Evolutionary conservation across 345 rosid genomes (phyloP).

Genomic region (Populus euphratica): DNA sequence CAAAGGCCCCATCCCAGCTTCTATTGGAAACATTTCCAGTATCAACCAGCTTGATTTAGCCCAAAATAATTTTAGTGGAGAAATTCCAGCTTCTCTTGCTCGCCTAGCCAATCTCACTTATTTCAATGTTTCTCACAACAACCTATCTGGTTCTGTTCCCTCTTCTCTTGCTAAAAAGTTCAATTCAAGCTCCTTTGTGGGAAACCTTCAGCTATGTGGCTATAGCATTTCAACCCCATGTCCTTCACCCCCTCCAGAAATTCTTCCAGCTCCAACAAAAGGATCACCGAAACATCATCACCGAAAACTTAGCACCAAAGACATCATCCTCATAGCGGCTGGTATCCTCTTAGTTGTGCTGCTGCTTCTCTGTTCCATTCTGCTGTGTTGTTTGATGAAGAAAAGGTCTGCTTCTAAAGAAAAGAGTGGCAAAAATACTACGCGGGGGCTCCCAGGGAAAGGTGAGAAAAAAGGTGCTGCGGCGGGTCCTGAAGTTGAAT

Average conservation of each 20-base stretch:
- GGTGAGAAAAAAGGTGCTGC: slow-evolving; percentile 47
- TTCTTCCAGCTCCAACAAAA: slow-evolving; percentile 48
- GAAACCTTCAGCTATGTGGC: slow-evolving; percentile 90
- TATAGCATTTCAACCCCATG: slow-evolving; percentile 59
- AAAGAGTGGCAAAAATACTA: slow-evolving; percentile 40
- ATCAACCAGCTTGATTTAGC: slow-evolving; percentile 60
- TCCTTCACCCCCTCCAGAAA: slow-evolving; percentile 47
- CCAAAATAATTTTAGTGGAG: slow-evolving; percentile 62
- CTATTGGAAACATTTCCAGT: slow-evolving; percentile 52
- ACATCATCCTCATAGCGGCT: slow-evolving; percentile 65
- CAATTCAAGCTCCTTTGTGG: slow-evolving; percentile 80
- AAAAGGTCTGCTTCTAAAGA: slow-evolving; percentile 50
- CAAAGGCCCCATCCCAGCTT: slow-evolving; percentile 55
- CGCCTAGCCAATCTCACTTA: slow-evolving; percentile 54
- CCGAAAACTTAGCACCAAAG: slow-evolving; percentile 58
- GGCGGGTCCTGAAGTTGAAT: slow-evolving; percentile 42
- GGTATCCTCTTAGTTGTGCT: slow-evolving; percentile 64
- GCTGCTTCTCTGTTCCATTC: slow-evolving; percentile 57
- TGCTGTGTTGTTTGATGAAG: slow-evolving; percentile 64
- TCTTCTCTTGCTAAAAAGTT: slow-evolving; percentile 55
- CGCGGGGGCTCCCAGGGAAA: slow-evolving; percentile 29
- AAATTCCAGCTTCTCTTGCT: slow-evolving; percentile 58
- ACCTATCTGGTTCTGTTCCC: slow-evolving; percentile 83
- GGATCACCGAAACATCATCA: slow-evolving; percentile 29
- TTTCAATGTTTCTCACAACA: slow-evolving; percentile 84